Evolutionary conservation across 192 early-diverging fungal species (phyloP), one percentile per base, ranked within the genome.

Genomic region (Kickxella alabastrina): DNA sequence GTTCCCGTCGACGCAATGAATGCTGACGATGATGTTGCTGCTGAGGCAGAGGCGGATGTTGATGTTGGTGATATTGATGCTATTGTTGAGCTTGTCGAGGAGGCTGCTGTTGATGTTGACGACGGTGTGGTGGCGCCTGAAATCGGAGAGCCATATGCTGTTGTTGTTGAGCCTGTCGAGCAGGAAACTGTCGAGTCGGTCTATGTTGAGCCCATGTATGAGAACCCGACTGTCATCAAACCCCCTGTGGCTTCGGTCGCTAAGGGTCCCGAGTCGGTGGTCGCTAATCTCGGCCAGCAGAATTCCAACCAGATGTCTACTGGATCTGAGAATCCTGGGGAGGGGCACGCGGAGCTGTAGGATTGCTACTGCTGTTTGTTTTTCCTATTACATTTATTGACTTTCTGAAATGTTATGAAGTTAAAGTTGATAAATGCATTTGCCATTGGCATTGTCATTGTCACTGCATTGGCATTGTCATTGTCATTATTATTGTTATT

Each of bases 191-290:
- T 28, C 31, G 46, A 35, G 12, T 22, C 47, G 18, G 45, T 47
- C 6, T 49, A 42, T 49, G 55, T 57, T 19, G 34, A 45, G 43
- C 58, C 58, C 3, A 34, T 46, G 23, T 47, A 44, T 27, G 32
- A 42, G 0, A 25, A 26, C 48, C 42, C 46, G 10, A 48, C 46
- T 9, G 46, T 18, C 2, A 10, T 48, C 19, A 48, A 23, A 31
- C 29, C 14, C 40, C n/a, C 5, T 32, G 19, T 2, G 29, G 18
- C 18, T 15, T 28, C 31, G 9, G 21, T 26, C 6, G 25, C 46
- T 19, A 19, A 28, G 25, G 25, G 21, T 28, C 46, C 46, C 46
- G 31, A 48, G 31, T 48, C 46, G 5, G 46, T 48, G 6, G 46
- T 29, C 18, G 46, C 31, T 1, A 19, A 48, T 23, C 28, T 48